Evolutionary conservation across 2,329 filamentous ascomycete genomes (phyloP).

Genomic region (Claviceps africana): DNA sequence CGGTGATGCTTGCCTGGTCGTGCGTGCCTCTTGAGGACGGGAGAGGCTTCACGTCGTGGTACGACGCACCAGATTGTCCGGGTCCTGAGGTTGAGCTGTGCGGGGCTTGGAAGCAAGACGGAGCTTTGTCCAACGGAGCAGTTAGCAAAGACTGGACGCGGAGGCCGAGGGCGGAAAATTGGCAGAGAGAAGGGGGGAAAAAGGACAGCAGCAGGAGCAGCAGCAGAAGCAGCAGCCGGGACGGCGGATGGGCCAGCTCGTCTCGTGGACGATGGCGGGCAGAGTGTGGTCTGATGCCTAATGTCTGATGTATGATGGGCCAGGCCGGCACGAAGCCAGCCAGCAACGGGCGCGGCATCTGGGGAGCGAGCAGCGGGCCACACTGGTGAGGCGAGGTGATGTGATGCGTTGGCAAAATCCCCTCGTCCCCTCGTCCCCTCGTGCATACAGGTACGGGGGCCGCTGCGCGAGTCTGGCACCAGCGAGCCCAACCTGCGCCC

Average conservation of each 20-base stretch:
- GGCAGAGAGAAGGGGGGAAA: constrained; percentile 11
- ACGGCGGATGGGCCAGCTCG: background rate
- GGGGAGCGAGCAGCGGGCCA: constrained; percentile 16
- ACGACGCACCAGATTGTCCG: constrained; percentile 1
- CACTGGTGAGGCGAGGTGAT: too few species aligned
- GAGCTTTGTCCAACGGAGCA: constrained; percentile 22
- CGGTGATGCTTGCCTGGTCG: background rate
- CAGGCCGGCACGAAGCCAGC: constrained; percentile 3
- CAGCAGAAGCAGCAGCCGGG: too few species aligned
- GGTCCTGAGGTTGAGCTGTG: constrained; percentile 12
- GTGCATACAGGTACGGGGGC: constrained; percentile 42
- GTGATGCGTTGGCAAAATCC: constrained; percentile 25
- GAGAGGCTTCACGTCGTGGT: constrained; percentile 1
- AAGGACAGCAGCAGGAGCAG: constrained; percentile 10
- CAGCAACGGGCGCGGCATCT: constrained; percentile 6
- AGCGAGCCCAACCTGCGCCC: constrained; percentile 9
- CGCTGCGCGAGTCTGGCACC: constrained; percentile 23
- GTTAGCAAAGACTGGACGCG: constrained; percentile 21
- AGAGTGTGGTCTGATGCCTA: too few species aligned
- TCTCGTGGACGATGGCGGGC: background rate
- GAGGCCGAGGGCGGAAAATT: too few species aligned
- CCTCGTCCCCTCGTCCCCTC: constrained; percentile 10
- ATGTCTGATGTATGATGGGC: too few species aligned
- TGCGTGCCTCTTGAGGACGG: background rate
- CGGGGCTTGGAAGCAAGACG: constrained; percentile 11